A percentile compares a stretch with the other conserved stretches of the same genome.
These are phyloP conservation scores for Phymatotrichopsis omnivora DNA, from an alignment of 2,329 filamentous ascomycete species.

Conservation along the genomic window DNA sequence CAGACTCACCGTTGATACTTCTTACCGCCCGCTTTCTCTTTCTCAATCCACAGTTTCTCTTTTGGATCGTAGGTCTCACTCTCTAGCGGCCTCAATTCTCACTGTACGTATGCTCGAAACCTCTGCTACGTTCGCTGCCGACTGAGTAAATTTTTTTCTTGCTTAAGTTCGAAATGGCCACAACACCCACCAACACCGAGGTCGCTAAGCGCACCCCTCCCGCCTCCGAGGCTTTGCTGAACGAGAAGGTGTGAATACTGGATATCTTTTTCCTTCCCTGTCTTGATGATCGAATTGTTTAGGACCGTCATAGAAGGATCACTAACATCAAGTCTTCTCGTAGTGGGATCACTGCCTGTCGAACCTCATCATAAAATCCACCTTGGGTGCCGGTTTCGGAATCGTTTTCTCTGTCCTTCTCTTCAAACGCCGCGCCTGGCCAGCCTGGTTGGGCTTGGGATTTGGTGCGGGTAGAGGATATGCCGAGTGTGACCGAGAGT, in stretches of 20 bases:
- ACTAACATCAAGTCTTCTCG: constrained; percentile 6
- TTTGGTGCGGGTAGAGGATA: constrained; percentile 95
- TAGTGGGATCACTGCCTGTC: constrained; percentile 99
- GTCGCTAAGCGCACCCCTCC: constrained; percentile 64
- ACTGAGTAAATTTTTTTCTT: too few species aligned
- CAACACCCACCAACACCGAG: constrained; percentile 45
- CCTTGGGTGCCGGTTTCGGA: constrained; percentile 90
- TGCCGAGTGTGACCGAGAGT: constrained; percentile 88
- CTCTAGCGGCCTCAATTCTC: too few species aligned
- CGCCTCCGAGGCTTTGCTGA: constrained; percentile 93
- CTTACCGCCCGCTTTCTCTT: too few species aligned
- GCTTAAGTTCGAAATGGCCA: constrained; percentile 18
- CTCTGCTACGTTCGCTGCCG: too few species aligned
- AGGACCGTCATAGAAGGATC: too few species aligned
- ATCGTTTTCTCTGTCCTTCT: constrained; percentile 97
- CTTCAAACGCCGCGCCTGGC: constrained; percentile 97
- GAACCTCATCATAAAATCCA: constrained; percentile 92
- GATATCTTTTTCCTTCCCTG: constrained; percentile 3
- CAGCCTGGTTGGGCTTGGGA: constrained; percentile 84
- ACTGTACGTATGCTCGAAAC: too few species aligned
- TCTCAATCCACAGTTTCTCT: too few species aligned
- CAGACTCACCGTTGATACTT: too few species aligned
- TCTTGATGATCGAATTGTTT: neutral
- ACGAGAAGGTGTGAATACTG: constrained; percentile 73
- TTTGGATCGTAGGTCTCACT: too few species aligned